These are phyloP conservation scores for Tylopilus subfusipes DNA, from an alignment of 768 basidiomycete genomes.

Conservation along the genomic window DNA sequence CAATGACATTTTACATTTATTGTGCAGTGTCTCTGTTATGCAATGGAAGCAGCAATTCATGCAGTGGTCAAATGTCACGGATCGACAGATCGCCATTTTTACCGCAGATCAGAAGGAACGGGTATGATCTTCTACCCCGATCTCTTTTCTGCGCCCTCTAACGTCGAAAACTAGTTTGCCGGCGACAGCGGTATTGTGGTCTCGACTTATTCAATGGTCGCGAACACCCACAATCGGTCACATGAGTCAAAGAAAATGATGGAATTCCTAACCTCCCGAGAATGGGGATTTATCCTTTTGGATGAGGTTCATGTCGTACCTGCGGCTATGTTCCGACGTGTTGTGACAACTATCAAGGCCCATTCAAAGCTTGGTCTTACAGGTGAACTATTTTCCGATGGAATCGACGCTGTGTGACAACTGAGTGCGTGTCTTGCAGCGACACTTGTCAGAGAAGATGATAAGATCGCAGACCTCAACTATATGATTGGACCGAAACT, in stretches of 20 bases:
- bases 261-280: constrained; percentile 96
- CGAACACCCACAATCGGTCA: constrained; percentile 97
- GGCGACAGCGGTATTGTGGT: constrained; percentile 98
- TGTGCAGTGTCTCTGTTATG: constrained; percentile 80
- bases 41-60: constrained; percentile 99
- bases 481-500: constrained; percentile 99
- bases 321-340: constrained; percentile 96
- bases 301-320: constrained; percentile 99
- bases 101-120: constrained; percentile 98
- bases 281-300: constrained; percentile 97
- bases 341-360: constrained; percentile 97
- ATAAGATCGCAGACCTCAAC: constrained; percentile 97
- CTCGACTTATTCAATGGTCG: constrained; percentile 99
- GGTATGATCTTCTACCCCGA: constrained; percentile 39
- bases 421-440: constrained; percentile 44
- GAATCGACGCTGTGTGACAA: not conserved
- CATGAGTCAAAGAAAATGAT: constrained; percentile 99
- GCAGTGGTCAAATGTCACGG: constrained; percentile 97
- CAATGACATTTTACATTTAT: constrained; percentile 8
- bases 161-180: constrained; percentile 61
- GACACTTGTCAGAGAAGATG: constrained; percentile 97
- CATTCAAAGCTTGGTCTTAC: constrained; percentile 98
- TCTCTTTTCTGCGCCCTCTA: not conserved
- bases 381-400: constrained; percentile 46
- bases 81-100: constrained; percentile 94